phyloP scores from a whole-genome alignment of 306 rosid genomes.

The Pterocarpus santalinus region DNA sequence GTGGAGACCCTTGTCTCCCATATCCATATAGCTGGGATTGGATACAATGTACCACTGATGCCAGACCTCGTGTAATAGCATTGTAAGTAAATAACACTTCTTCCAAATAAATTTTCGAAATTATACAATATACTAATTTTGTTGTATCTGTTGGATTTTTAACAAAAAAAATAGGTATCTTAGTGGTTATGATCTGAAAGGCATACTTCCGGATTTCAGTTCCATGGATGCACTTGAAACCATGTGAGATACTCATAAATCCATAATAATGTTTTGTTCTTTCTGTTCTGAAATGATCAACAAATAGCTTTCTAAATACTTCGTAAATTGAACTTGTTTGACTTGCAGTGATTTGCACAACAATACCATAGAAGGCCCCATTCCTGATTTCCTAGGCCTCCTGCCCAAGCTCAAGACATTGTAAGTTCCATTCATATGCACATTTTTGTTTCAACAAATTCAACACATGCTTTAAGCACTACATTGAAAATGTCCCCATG shows the following conservation, averaged over 20 bases:
- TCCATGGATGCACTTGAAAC: conserved; percentile 63
- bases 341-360: conserved; percentile 55
- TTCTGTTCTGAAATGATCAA: background rate
- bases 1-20: conserved; percentile 63
- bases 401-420: conserved; percentile 53
- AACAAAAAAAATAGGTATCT: conserved; percentile 47
- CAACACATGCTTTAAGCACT: conserved; percentile 10
- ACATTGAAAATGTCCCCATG: background rate
- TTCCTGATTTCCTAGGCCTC: conserved; percentile 59
- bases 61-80: conserved; percentile 53
- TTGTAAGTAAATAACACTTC: conserved; percentile 46
- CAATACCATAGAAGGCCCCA: conserved; percentile 54
- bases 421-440: conserved; percentile 40
- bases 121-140: conserved; percentile 3
- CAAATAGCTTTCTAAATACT: background rate
- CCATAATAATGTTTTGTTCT: background rate
- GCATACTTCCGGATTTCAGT: conserved; percentile 61
- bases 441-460: conserved; percentile 19
- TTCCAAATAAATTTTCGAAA: background rate
- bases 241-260: conserved; percentile 47
- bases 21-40: conserved; percentile 56
- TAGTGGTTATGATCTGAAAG: conserved; percentile 49
- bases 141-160: conserved; percentile 5
- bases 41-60: conserved; percentile 51
- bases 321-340: background rate